Evolutionary conservation across 1,139 yeast genomes (phyloP).

Genomic region (Candida tetrigidarum): DNA sequence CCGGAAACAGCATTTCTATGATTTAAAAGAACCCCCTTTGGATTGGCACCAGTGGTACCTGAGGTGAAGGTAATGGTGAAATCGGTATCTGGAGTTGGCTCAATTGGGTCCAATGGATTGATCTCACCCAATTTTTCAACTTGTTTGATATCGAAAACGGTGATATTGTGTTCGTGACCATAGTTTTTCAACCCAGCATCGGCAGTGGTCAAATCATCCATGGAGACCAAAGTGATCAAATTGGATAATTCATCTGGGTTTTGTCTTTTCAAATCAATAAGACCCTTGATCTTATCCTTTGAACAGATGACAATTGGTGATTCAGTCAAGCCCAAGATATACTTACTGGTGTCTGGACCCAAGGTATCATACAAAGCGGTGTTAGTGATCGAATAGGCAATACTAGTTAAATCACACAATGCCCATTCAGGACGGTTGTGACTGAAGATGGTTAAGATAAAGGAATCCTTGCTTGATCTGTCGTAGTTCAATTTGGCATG

Average conservation of each 20-base stretch:
- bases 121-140: slow-evolving; percentile 58
- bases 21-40: slow-evolving; percentile 72
- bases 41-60: slow-evolving; percentile 71
- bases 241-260: slow-evolving; percentile 28
- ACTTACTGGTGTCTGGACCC: slow-evolving; percentile 39
- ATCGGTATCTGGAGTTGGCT: slow-evolving; percentile 57
- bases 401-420: slow-evolving; percentile 41
- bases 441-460: slow-evolving; percentile 38
- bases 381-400: slow-evolving; percentile 37
- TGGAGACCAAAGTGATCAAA: slow-evolving; percentile 38
- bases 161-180: slow-evolving; percentile 29
- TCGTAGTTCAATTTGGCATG: slow-evolving; percentile 29
- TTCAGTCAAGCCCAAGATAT: slow-evolving; percentile 38
- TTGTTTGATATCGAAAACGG: slow-evolving; percentile 42
- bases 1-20: slow-evolving; percentile 60
- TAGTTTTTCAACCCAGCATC: slow-evolving; percentile 21
- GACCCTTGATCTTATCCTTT: slow-evolving; percentile 32
- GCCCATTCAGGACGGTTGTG: slow-evolving; percentile 45
- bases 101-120: slow-evolving; percentile 46
- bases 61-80: slow-evolving; percentile 79
- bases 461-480: slow-evolving; percentile 29
- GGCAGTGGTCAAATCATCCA: slow-evolving; percentile 41
- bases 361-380: slow-evolving; percentile 48
- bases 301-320: slow-evolving; percentile 41
- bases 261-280: slow-evolving; percentile 31